Evolutionary conservation across 2,329 filamentous ascomycete genomes (phyloP).

Genomic region (Neocucurbitaria cava): DNA sequence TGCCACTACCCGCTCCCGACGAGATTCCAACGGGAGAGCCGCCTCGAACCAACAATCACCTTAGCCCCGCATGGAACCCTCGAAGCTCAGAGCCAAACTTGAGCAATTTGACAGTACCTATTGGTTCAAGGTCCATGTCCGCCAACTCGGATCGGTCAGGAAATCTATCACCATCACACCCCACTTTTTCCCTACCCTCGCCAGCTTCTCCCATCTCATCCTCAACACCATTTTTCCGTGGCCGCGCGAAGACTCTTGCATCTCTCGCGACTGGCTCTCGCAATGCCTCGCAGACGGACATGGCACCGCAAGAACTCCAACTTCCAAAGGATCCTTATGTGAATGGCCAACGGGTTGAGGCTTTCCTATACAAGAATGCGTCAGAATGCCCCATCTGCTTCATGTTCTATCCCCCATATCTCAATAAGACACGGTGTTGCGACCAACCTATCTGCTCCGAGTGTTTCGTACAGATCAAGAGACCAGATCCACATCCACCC

Average conservation of each 20-base stretch:
- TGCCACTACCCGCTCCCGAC: conserved; percentile 84
- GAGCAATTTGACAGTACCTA: conserved; percentile 79
- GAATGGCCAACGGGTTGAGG: conserved; percentile 93
- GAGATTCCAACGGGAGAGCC: conserved; percentile 76
- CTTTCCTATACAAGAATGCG: conserved; percentile 90
- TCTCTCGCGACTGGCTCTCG: conserved; percentile 79
- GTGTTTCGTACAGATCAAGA: conserved; percentile 98
- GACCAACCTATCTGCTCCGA: conserved; percentile 97
- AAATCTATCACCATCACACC: conserved; percentile 65
- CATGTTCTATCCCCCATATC: conserved; percentile 89
- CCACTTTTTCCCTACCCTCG: conserved; percentile 67
- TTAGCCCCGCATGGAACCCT: conserved; percentile 50
- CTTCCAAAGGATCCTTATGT: conserved; percentile 85
- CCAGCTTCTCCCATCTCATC: conserved; percentile 60
- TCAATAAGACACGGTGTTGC: conserved; percentile 94
- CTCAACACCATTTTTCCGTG: conserved; percentile 70
- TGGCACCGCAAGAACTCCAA: conserved; percentile 77
- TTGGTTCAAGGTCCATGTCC: conserved; percentile 77
- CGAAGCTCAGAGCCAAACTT: conserved; percentile 66
- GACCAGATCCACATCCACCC: conserved; percentile 87
- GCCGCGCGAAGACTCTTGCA: conserved; percentile 87
- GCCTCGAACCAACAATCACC: conserved; percentile 51
- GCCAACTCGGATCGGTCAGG: conserved; percentile 74
- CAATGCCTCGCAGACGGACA: conserved; percentile 74
- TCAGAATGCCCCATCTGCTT: conserved; percentile 96